Base-by-base conservation (phyloP, 257 asterid genomes). In the Solanum appendiculatum region DNA sequence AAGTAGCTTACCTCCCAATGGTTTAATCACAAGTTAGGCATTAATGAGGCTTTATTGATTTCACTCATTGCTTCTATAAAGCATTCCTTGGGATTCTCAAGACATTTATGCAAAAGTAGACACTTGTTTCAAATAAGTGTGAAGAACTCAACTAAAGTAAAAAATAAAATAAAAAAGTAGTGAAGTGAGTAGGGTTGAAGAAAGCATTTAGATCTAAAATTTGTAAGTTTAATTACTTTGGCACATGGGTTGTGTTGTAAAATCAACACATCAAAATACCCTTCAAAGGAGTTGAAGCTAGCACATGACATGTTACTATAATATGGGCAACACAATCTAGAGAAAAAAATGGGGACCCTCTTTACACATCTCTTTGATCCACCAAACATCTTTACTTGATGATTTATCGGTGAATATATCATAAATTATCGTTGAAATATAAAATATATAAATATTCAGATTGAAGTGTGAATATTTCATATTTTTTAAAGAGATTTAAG, bases 101-200 rank as follows among this genome's bases (percentile, higher is more conserved):
- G 42, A 80, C 42, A 80, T 9, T 29, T 29, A 80, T 46, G 66
- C 42, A 46, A 46, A 80, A 48, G 66, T 80, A 80, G 85, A 46
- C 85, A 80, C 85, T 80, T 80, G 85, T 80, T 66, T 80, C 85
- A 80, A 46, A 44, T 78, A 78, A 78, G 40, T 78, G 84, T 16
- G 15, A 44, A 42, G 58, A 77, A 60, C 48, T 20, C 33, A 78
- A 42, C 82, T 73, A 73, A 18, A 78, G 7, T n/a, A 40, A n/a
- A 13, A 39, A 75, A 11, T 23, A 23, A 21, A 33, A 69, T 3
- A 69, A 5, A 37, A 3, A 1, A 37, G 40, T 37, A 70, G 63
- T 77, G 84, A 77, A 42, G 84, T 72, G 20, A 36, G 46, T 20
- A 73, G 51, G 18, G 48, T 80, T 80, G 66, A 46, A 29, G 42